Percentiles rank a stretch among this genome's conserved stretches.
Evolutionary conservation across 1,284 basidiomycete species (phyloP).

Genomic region (Cutaneotrichosporon arboriforme): DNA sequence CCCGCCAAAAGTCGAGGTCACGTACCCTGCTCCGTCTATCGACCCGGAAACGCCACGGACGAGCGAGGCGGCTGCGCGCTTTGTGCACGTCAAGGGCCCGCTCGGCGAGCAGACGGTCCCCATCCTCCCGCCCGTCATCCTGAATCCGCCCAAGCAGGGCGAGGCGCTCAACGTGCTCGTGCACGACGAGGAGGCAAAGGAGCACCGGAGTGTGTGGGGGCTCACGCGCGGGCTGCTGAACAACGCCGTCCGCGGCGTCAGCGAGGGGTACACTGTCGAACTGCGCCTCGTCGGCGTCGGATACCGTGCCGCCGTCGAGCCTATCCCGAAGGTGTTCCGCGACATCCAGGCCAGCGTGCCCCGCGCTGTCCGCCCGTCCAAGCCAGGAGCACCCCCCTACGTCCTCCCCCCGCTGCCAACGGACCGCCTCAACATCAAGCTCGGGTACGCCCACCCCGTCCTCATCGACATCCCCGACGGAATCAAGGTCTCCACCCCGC

Average conservation of each 20-base stretch:
- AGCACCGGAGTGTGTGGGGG: conserved; percentile 87
- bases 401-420: conserved; percentile 24
- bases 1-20: conserved; percentile 60
- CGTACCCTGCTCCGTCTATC: conserved; percentile 37
- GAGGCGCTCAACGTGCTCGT: conserved; percentile 55
- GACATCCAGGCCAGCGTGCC: conserved; percentile 33
- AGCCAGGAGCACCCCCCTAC: conserved; percentile 22
- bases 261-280: conserved; percentile 74
- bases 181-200: conserved; percentile 63
- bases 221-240: conserved; percentile 79
- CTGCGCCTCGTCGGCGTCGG: conserved; percentile 92
- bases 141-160: conserved; percentile 24
- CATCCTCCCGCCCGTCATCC: conserved; percentile 60
- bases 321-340: conserved; percentile 58
- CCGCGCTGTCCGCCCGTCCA: conserved; percentile 9
- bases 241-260: conserved; percentile 87
- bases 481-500: conserved; percentile 58
- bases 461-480: conserved; percentile 72
- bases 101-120: conserved; percentile 66
- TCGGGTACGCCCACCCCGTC: conserved; percentile 86
- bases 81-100: conserved; percentile 60
- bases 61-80: conserved; percentile 23
- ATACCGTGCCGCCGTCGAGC: conserved; percentile 81
- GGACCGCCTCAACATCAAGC: conserved; percentile 67
- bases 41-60: conserved; percentile 25